Evolutionary conservation across 768 basidiomycete genomes (phyloP).

Genomic region (Rhizopogon salebrosus): DNA sequence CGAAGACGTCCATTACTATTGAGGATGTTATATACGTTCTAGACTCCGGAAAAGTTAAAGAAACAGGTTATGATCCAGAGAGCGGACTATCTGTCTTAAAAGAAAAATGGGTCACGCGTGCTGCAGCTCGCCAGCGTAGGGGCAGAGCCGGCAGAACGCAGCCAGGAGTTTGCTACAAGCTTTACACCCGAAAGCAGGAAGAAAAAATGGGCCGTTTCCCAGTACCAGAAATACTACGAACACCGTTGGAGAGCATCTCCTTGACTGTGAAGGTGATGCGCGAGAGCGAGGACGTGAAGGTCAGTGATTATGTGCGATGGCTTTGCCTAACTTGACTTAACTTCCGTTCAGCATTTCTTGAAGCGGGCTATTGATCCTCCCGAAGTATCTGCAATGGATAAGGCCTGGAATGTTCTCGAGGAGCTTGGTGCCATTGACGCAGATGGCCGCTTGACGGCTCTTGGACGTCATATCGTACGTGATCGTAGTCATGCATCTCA

Average conservation of each 20-base stretch:
- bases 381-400: constrained; percentile 64
- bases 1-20: constrained; percentile 83
- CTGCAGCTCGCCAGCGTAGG: constrained; percentile 77
- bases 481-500: background rate
- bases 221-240: constrained; percentile 82
- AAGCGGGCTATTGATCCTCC: constrained; percentile 82
- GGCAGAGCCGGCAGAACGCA: constrained; percentile 88
- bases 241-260: constrained; percentile 78
- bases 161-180: constrained; percentile 81
- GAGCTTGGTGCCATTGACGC: constrained; percentile 75
- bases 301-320: constrained; percentile 21
- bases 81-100: constrained; percentile 69
- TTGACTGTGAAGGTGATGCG: constrained; percentile 79
- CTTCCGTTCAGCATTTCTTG: constrained; percentile 48
- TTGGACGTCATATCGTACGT: constrained; percentile 75
- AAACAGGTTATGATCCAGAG: constrained; percentile 67
- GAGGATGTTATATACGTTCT: constrained; percentile 85
- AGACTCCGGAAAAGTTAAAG: constrained; percentile 83
- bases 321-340: background rate
- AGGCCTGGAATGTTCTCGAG: constrained; percentile 66
- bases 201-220: constrained; percentile 66
- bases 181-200: constrained; percentile 76
- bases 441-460: constrained; percentile 63
- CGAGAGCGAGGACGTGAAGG: constrained; percentile 75
- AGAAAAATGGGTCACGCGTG: constrained; percentile 74